Evolutionary conservation across 108 stramenopile species (phyloP).

Genomic region (Cyclotella kingstonii): DNA sequence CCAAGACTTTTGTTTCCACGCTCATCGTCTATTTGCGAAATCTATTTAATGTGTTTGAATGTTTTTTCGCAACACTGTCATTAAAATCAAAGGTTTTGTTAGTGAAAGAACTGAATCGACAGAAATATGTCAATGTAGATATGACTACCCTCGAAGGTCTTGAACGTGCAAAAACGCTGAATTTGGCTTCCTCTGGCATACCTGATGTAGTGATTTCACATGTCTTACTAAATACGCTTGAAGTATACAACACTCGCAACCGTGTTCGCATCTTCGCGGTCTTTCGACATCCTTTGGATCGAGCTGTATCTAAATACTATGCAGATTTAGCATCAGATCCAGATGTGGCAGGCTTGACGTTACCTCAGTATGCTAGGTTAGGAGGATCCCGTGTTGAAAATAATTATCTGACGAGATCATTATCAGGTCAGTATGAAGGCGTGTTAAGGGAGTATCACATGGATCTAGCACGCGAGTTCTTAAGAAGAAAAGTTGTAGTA

Average conservation of each 20-base stretch:
- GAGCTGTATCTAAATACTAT: slow-evolving; percentile 51
- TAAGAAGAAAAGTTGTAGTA: slow-evolving; percentile 49
- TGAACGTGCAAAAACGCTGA: slow-evolving; percentile 24
- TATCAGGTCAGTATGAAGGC: slow-evolving; percentile 38
- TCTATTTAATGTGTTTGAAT: no score
- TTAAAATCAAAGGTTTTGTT: slow-evolving; percentile 10
- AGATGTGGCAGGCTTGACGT: slow-evolving; percentile 29
- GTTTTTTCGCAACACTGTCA: background rate
- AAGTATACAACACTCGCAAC: slow-evolving; percentile 27
- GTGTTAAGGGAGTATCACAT: slow-evolving; percentile 34
- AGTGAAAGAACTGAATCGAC: slow-evolving; percentile 22
- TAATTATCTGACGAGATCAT: slow-evolving; percentile 51
- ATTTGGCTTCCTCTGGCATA: slow-evolving; percentile 31
- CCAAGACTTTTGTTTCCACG: no score
- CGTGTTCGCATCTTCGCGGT: slow-evolving; percentile 44
- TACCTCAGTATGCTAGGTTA: slow-evolving; percentile 21
- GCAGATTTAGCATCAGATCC: slow-evolving; percentile 43
- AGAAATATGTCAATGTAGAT: slow-evolving; percentile 40
- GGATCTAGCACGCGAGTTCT: slow-evolving; percentile 46
- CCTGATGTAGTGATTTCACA: slow-evolving; percentile 34
- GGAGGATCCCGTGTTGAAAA: slow-evolving; percentile 37
- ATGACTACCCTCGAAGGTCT: slow-evolving; percentile 28
- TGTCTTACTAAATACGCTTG: slow-evolving; percentile 15
- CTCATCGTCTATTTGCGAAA: no score
- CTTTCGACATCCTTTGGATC: slow-evolving; percentile 51